These are phyloP conservation scores for Globisporangium recalcitrans DNA, from an alignment of 352 stramenopile species.

Conservation along the genomic window DNA sequence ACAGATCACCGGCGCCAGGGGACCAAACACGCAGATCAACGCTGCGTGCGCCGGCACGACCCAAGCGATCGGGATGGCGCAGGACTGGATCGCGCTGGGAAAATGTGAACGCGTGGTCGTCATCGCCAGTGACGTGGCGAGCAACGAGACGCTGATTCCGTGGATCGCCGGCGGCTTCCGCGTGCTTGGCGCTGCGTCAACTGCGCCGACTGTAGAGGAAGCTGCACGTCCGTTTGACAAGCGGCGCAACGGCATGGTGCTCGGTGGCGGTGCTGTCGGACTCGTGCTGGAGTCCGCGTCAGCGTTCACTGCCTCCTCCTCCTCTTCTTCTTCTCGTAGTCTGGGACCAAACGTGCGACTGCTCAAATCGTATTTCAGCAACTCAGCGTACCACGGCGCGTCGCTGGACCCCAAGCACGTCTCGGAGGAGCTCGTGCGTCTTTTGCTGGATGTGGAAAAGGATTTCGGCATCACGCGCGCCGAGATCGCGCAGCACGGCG, in stretches of 20 bases:
- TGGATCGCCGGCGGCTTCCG: constrained; percentile 94
- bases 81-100: constrained; percentile 92
- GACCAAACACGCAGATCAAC: constrained; percentile 96
- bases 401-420: constrained; percentile 93
- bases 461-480: constrained; percentile 89
- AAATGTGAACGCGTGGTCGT: constrained; percentile 93
- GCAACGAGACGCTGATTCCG: constrained; percentile 87
- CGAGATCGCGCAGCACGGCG: constrained; percentile 88
- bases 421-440: constrained; percentile 86
- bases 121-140: constrained; percentile 91
- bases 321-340: not conserved
- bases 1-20: constrained; percentile 91
- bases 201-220: constrained; percentile 57
- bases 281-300: constrained; percentile 65
- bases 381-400: constrained; percentile 95
- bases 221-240: constrained; percentile 92
- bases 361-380: constrained; percentile 92
- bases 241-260: constrained; percentile 91
- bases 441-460: constrained; percentile 86
- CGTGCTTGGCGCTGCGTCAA: constrained; percentile 91
- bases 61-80: constrained; percentile 88
- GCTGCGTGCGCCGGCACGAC: constrained; percentile 94
- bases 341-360: constrained; percentile 53
- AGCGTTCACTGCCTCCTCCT: constrained; percentile 17
- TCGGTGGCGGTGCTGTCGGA: constrained; percentile 88